A percentile compares a stretch with the other conserved stretches of the same genome.
phyloP scores from a whole-genome alignment of 2,329 filamentous ascomycete genomes.

The Nakataea oryzae region DNA sequence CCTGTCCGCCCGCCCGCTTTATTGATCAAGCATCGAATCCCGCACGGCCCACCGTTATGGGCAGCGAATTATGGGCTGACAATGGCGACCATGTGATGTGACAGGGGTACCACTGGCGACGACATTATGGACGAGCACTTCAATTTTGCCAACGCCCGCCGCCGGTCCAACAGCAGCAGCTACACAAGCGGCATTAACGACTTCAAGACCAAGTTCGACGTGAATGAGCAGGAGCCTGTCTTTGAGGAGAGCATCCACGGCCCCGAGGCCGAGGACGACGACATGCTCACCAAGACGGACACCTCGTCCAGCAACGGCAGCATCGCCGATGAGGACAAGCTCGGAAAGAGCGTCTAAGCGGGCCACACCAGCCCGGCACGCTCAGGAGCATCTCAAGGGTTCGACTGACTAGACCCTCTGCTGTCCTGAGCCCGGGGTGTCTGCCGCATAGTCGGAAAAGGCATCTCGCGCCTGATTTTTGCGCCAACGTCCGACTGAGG shows the following conservation, averaged over 20 bases:
- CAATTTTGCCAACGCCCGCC: conserved; percentile 75
- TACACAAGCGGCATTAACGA: conserved; percentile 59
- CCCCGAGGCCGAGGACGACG: conserved; percentile 45
- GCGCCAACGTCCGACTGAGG: not conserved
- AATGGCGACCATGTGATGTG: conserved; percentile 6
- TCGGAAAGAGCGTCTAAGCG: conserved; percentile 14
- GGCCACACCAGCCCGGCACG: not conserved
- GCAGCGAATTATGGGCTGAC: conserved; percentile 4
- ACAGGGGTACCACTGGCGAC: conserved; percentile 72
- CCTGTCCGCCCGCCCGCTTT: not conserved
- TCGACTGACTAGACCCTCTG: not conserved
- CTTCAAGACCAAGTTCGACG: conserved; percentile 96
- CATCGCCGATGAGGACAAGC: conserved; percentile 37
- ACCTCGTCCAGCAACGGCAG: conserved; percentile 51
- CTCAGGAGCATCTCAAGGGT: not conserved
- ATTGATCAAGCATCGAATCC: not conserved
- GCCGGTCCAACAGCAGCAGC: conserved; percentile 83
- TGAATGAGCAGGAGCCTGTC: conserved; percentile 78
- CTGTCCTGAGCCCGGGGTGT: not conserved
- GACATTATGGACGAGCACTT: conserved; percentile 79
- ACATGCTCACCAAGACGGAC: conserved; percentile 45
- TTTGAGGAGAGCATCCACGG: conserved; percentile 84
- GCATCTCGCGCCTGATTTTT: not conserved
- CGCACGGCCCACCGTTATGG: too few species aligned
- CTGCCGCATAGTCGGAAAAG: not conserved